Evolutionary conservation across 345 rosid species (phyloP).

Genomic region (Cochlearia excelsa): DNA sequence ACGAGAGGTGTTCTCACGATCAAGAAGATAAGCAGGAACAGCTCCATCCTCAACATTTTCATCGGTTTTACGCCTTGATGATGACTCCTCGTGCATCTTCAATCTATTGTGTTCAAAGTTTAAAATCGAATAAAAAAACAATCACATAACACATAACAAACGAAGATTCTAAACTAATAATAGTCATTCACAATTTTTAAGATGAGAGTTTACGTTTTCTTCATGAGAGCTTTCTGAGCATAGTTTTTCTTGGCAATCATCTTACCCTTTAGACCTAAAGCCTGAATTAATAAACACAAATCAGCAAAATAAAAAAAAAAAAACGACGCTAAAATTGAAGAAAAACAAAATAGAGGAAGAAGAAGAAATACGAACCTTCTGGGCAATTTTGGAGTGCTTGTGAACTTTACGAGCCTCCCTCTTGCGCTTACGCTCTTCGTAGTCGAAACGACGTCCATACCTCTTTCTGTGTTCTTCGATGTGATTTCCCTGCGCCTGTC

Average conservation of each 20-base stretch:
- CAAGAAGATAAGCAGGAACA: slow-evolving; percentile 88
- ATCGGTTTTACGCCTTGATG: slow-evolving; percentile 74
- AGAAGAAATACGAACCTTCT: slow-evolving; percentile 38
- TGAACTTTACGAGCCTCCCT: slow-evolving; percentile 88
- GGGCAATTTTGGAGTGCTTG: slow-evolving; percentile 70
- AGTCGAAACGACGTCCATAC: slow-evolving; percentile 72
- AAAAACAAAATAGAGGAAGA: background rate
- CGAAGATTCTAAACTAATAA: too few species aligned
- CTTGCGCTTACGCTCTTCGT: slow-evolving; percentile 85
- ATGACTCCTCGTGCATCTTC: slow-evolving; percentile 92
- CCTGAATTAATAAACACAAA: slow-evolving; percentile 29
- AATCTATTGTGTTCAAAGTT: slow-evolving; percentile 39
- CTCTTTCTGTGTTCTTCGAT: slow-evolving; percentile 82
- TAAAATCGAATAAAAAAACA: background rate
- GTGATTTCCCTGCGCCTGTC: slow-evolving; percentile 92
- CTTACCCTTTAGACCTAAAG: slow-evolving; percentile 78
- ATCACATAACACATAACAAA: too few species aligned
- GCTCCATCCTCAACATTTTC: slow-evolving; percentile 94
- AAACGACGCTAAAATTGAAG: slow-evolving; percentile 5
- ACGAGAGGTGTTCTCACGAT: slow-evolving; percentile 81
- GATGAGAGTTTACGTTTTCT: slow-evolving; percentile 55
- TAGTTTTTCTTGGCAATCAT: slow-evolving; percentile 72
- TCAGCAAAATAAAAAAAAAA: background rate
- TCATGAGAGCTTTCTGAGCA: slow-evolving; percentile 73
- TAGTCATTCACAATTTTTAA: too few species aligned